These are phyloP conservation scores for Pleurotus sapidus DNA, from an alignment of 768 basidiomycete genomes.

Conservation along the genomic window DNA sequence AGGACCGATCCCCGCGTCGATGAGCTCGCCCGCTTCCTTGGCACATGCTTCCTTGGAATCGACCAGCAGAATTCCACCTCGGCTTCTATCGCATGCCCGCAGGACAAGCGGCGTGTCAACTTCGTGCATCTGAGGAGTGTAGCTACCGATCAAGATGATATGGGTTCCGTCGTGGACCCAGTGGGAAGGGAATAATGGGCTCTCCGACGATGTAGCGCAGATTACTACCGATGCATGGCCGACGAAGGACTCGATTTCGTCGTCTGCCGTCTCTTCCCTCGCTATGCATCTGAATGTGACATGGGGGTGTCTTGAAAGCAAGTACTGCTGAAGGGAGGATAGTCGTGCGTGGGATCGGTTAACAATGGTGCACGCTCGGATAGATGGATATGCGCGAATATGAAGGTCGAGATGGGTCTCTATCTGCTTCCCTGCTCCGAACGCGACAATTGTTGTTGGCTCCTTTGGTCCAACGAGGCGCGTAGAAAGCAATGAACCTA, in stretches of 20 bases:
- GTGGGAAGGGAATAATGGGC: slow-evolving; percentile 65
- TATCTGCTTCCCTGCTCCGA: slow-evolving; percentile 75
- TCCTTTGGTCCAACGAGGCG: slow-evolving; percentile 41
- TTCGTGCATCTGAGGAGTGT: slow-evolving; percentile 79
- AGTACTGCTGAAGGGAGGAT: slow-evolving; percentile 24
- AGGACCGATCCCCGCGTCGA: slow-evolving; percentile 40
- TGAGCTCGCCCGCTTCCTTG: slow-evolving; percentile 83
- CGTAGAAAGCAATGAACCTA: slow-evolving; percentile 70
- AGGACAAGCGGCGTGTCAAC: slow-evolving; percentile 56
- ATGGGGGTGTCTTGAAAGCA: slow-evolving; percentile 21
- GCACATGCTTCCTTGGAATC: slow-evolving; percentile 72
- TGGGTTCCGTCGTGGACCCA: slow-evolving; percentile 66
- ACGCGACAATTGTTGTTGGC: slow-evolving; percentile 51
- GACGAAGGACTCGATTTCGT: slow-evolving; percentile 29
- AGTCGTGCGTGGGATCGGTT: slow-evolving; percentile 56
- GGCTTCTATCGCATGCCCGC: slow-evolving; percentile 34
- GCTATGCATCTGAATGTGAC: slow-evolving; percentile 11
- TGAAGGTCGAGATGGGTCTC: slow-evolving; percentile 63
- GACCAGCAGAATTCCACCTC: slow-evolving; percentile 48
- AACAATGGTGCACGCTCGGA: slow-evolving; percentile 54
- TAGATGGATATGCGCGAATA: slow-evolving; percentile 52
- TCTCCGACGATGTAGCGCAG: slow-evolving; percentile 71
- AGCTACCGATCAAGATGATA: slow-evolving; percentile 78
- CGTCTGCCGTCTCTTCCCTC: background rate
- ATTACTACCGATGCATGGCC: slow-evolving; percentile 56